These are phyloP conservation scores for Anisodus tanguticus DNA, from an alignment of 257 asterid genomes.

Conservation along the genomic window DNA sequence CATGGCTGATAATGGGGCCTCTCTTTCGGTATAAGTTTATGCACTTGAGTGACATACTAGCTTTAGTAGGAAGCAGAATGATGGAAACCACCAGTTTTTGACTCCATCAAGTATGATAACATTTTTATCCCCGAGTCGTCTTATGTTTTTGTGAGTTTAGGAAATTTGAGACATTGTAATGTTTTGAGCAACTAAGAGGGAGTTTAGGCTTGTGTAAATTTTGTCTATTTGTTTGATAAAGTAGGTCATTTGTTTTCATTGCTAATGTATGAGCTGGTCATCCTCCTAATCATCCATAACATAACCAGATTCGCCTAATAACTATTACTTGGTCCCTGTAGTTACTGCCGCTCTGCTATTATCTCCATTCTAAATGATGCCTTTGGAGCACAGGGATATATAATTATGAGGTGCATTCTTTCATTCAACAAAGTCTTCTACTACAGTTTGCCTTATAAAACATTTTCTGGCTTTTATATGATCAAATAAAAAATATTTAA, in stretches of 20 bases:
- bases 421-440: too few species aligned
- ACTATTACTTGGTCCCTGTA: too few species aligned
- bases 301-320: too few species aligned
- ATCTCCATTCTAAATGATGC: too few species aligned
- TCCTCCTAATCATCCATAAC: not conserved
- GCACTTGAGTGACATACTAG: not conserved
- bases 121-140: not conserved
- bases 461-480: too few species aligned
- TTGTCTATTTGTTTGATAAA: not conserved
- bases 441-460: too few species aligned
- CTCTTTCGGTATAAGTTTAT: slow-evolving; percentile 63
- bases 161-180: not conserved
- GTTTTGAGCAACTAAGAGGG: not conserved
- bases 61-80: not conserved
- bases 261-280: slow-evolving; percentile 19
- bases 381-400: too few species aligned
- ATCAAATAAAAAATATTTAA: too few species aligned
- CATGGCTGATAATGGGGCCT: slow-evolving; percentile 79
- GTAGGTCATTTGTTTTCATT: not conserved
- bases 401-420: too few species aligned
- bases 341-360: too few species aligned
- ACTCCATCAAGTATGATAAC: not conserved
- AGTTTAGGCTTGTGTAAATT: slow-evolving; percentile 13
- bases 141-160: not conserved
- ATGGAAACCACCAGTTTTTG: not conserved